A percentile compares a stretch with the other conserved stretches of the same genome.
Evolutionary conservation across 208 protist species (phyloP).

Genomic region (Naegleria fowleri): DNA sequence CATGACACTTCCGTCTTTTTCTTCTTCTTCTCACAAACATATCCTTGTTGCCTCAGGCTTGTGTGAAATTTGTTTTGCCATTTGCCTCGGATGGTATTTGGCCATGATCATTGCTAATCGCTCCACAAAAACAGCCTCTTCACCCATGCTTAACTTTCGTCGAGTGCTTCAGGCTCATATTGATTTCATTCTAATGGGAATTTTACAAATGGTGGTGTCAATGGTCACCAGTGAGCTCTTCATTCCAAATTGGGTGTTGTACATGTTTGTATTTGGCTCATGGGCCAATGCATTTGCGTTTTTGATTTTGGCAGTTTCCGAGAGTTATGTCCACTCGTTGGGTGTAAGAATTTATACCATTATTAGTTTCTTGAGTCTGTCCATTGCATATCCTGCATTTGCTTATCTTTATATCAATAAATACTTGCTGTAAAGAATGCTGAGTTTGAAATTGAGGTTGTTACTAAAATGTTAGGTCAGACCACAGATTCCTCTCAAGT

Average conservation of each 20-base stretch:
- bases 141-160: background rate
- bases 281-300: background rate
- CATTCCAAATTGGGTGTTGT: background rate
- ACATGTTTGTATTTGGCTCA: background rate
- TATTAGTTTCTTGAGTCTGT: background rate
- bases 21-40: background rate
- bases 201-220: background rate
- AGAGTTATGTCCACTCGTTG: background rate
- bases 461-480: no score
- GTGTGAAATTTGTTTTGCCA: background rate
- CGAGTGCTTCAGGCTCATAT: background rate
- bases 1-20: no score
- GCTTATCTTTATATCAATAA: background rate
- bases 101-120: background rate
- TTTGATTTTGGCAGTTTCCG: background rate
- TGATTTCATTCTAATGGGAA: background rate
- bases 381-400: background rate
- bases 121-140: background rate
- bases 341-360: background rate
- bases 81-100: background rate
- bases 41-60: background rate
- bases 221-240: background rate
- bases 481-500: no score
- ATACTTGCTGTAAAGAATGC: no score
- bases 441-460: no score